A percentile compares a stretch with the other conserved stretches of the same genome.
These are phyloP conservation scores for Exophiala bonariae DNA, from an alignment of 2,329 filamentous ascomycete species.

Conservation along the genomic window DNA sequence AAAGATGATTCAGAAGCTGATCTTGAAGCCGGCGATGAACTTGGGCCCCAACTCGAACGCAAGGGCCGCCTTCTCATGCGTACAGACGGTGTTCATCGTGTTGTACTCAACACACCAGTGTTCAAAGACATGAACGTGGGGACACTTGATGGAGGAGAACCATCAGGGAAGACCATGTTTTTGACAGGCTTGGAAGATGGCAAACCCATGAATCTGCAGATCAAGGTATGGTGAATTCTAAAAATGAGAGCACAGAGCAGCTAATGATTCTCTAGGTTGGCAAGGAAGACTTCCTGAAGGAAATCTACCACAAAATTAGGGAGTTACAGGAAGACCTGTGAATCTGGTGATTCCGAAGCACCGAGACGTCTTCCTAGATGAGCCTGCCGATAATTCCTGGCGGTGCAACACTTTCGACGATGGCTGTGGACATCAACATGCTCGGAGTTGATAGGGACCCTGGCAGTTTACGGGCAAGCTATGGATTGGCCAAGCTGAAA, in stretches of 20 bases:
- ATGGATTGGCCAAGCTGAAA: too few relatives aligned
- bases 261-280: conserved; percentile 31
- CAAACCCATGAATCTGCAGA: conserved; percentile 52
- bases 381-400: too few relatives aligned
- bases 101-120: conserved; percentile 83
- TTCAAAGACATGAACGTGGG: conserved; percentile 78
- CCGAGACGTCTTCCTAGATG: too few relatives aligned
- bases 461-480: too few relatives aligned
- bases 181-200: conserved; percentile 61
- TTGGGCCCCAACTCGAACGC: conserved; percentile 20
- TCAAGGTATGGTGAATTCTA: conserved; percentile 51
- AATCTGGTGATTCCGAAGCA: too few relatives aligned
- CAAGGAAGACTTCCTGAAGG: conserved; percentile 47
- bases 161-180: conserved; percentile 68
- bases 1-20: conserved; percentile 26
- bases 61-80: conserved; percentile 80
- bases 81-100: conserved; percentile 81
- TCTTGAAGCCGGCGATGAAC: conserved; percentile 40
- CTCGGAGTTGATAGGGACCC: too few relatives aligned
- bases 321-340: conserved; percentile 22
- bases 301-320: conserved; percentile 46
- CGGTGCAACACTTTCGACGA: too few relatives aligned
- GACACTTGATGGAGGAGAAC: conserved; percentile 60
- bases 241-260: background rate
- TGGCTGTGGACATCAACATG: too few relatives aligned